phyloP scores from a whole-genome alignment of 2,329 filamentous ascomycete species.

The Colletotrichum endophyticum region DNA sequence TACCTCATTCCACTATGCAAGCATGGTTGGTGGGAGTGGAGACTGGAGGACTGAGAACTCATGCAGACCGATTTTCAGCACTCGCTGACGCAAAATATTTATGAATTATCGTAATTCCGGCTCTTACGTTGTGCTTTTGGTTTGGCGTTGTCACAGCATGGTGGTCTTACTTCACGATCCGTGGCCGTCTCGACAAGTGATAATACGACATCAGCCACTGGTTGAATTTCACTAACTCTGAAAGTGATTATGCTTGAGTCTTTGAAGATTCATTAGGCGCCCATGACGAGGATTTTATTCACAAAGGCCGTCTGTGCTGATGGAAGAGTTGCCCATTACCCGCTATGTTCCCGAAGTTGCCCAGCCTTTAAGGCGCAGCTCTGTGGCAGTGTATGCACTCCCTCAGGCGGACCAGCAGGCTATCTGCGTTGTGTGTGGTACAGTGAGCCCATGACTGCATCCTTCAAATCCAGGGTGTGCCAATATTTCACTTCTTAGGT shows the following conservation, averaged over 20 bases:
- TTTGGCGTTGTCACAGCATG: too few relatives aligned
- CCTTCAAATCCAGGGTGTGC: neutral
- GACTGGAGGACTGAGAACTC: neutral
- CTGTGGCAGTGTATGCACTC: neutral
- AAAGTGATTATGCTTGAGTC: neutral
- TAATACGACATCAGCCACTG: too few relatives aligned
- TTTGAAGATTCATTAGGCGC: rapidly evolving
- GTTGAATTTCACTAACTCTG: too few relatives aligned
- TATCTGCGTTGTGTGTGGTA: neutral
- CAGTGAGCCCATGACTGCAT: neutral
- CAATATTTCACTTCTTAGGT: neutral
- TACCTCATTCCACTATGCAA: neutral
- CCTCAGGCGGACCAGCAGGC: neutral
- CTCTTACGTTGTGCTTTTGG: too few relatives aligned
- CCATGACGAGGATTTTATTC: rapidly evolving
- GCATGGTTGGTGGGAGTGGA: neutral
- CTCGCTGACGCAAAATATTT: too few relatives aligned
- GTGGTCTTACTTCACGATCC: too few relatives aligned
- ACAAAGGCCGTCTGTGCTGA: neutral
- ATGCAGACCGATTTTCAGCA: too few relatives aligned
- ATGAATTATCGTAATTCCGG: too few relatives aligned
- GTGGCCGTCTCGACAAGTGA: too few relatives aligned
- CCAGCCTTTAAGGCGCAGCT: neutral
- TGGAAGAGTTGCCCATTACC: neutral
- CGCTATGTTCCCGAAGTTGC: neutral